Conservation (phyloP, 1,139 yeast species). For the Geotrichum aggregatum region DNA sequence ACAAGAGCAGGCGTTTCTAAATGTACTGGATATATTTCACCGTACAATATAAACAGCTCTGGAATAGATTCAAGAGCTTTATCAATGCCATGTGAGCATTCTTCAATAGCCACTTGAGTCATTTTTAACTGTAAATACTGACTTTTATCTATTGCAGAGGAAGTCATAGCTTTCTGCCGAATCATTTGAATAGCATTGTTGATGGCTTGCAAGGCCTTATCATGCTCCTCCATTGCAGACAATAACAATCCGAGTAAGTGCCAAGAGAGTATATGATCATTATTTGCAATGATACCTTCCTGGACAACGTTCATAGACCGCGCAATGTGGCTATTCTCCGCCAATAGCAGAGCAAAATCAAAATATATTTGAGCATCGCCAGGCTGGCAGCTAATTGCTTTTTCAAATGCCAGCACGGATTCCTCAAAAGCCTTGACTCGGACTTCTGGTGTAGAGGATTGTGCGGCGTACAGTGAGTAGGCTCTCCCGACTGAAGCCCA, state of each 20-base stretch:
- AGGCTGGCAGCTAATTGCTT: slow-evolving; percentile 26
- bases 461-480: slow-evolving; percentile 27
- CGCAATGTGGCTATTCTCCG: slow-evolving; percentile 29
- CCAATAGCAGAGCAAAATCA: slow-evolving; percentile 35
- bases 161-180: slow-evolving; percentile 25
- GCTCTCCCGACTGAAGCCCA: slow-evolving; percentile 33
- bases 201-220: slow-evolving; percentile 45
- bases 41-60: slow-evolving; percentile 60
- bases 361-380: slow-evolving; percentile 25
- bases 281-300: slow-evolving; percentile 40
- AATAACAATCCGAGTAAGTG: slow-evolving; percentile 51
- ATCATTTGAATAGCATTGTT: slow-evolving; percentile 40
- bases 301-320: slow-evolving; percentile 38
- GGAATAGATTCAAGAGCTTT: slow-evolving; percentile 62
- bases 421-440: slow-evolving; percentile 24
- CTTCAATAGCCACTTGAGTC: slow-evolving; percentile 70
- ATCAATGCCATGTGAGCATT: slow-evolving; percentile 56
- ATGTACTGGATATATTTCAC: slow-evolving; percentile 46
- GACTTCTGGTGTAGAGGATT: slow-evolving; percentile 25
- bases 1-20: too few relatives aligned
- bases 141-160: slow-evolving; percentile 38
- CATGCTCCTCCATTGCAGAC: slow-evolving; percentile 50
- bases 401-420: slow-evolving; percentile 30
- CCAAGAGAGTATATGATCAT: slow-evolving; percentile 47
- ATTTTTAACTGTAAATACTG: slow-evolving; percentile 65